Percentiles rank a stretch among this genome's conserved stretches.
Evolutionary conservation across 1,139 yeast species (phyloP).

Genomic region (Debaryomyces subglobosus): DNA sequence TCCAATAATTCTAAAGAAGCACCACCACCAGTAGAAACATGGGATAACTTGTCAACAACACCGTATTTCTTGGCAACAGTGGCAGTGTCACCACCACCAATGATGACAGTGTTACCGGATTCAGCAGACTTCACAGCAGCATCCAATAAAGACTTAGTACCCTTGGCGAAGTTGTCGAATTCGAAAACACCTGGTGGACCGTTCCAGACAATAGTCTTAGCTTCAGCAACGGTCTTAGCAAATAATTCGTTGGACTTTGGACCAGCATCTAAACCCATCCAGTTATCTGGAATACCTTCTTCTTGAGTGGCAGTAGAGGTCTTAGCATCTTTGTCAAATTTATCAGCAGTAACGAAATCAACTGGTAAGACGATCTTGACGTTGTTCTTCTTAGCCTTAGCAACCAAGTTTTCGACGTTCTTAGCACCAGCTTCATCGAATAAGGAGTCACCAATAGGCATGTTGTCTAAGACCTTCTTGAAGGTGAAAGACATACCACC

Average conservation of each 20-base stretch:
- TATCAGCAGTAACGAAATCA: conserved; percentile 93
- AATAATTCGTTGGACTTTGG: conserved; percentile 80
- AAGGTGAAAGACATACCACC: conserved; percentile 99
- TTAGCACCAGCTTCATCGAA: conserved; percentile 92
- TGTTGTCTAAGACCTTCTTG: conserved; percentile 85
- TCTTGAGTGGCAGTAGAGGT: conserved; percentile 79
- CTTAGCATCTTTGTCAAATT: conserved; percentile 87
- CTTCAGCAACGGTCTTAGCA: conserved; percentile 77
- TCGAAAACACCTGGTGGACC: conserved; percentile 99
- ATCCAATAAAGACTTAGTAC: conserved; percentile 87
- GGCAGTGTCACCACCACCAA: conserved; percentile 99
- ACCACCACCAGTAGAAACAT: conserved; percentile 99
- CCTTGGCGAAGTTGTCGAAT: conserved; percentile 84
- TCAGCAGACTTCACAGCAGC: conserved; percentile 85
- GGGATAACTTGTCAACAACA: conserved; percentile 91
- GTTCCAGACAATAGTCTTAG: conserved; percentile 98
- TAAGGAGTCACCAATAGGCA: conserved; percentile 86
- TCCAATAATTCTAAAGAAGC: conserved; percentile 96
- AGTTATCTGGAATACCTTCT: conserved; percentile 88
- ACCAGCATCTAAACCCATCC: conserved; percentile 96
- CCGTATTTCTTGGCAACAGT: conserved; percentile 98
- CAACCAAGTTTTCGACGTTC: conserved; percentile 85
- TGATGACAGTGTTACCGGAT: conserved; percentile 90
- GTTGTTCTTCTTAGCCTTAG: conserved; percentile 91
- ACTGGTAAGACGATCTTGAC: conserved; percentile 91